Evolutionary conservation across 2,329 filamentous ascomycete species (phyloP).

Genomic region (Clonostachys byssicola): DNA sequence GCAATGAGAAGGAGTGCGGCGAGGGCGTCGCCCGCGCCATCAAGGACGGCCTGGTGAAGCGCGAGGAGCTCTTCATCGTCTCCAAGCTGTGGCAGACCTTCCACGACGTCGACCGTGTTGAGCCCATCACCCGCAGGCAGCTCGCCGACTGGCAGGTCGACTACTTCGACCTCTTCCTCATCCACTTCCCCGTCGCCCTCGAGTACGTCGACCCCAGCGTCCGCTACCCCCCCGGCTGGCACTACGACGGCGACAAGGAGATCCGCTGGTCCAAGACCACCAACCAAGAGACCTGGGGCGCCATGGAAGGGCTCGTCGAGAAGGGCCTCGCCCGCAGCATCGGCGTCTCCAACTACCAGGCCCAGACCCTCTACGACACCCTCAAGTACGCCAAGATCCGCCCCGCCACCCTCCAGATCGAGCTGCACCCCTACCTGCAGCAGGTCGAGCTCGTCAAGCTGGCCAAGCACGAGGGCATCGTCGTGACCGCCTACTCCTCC

Average conservation of each 20-base stretch:
- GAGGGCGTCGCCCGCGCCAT: constrained; percentile 75
- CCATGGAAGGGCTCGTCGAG: constrained; percentile 72
- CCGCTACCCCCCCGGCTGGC: constrained; percentile 78
- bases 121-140: constrained; percentile 72
- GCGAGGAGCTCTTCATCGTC: constrained; percentile 85
- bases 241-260: constrained; percentile 57
- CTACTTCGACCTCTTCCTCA: constrained; percentile 86
- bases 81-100: constrained; percentile 93
- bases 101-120: constrained; percentile 75
- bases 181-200: constrained; percentile 85
- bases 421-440: constrained; percentile 86
- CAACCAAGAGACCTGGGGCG: constrained; percentile 78
- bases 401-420: constrained; percentile 78
- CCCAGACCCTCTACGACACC: constrained; percentile 72
- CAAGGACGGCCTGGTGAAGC: constrained; percentile 75
- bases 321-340: constrained; percentile 67
- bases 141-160: constrained; percentile 79
- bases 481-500: constrained; percentile 78
- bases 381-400: constrained; percentile 72
- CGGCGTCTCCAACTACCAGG: constrained; percentile 81
- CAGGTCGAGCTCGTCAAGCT: constrained; percentile 69
- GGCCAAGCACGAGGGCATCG: constrained; percentile 65
- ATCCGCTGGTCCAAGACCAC: constrained; percentile 63
- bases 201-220: constrained; percentile 79
- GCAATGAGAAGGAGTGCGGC: constrained; percentile 72